Conservation (phyloP, 768 basidiomycete genomes). For the Suillus sp. region DNA sequence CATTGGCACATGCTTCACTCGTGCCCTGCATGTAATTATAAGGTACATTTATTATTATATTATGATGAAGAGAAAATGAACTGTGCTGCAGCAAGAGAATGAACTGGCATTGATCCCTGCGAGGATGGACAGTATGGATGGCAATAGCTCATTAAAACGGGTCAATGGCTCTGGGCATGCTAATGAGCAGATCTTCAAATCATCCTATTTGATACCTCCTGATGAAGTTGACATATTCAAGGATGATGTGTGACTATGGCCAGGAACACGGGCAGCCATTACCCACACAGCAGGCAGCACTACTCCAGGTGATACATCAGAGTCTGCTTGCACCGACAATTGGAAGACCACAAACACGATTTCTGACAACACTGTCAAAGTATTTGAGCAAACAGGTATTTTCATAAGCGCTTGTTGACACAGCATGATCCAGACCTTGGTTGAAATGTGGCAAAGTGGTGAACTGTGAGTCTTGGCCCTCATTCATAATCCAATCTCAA, state of each 20-base stretch:
- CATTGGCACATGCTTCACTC: constrained; percentile 35
- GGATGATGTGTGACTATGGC: constrained; percentile 13
- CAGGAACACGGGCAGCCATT: constrained; percentile 1
- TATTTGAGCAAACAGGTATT: constrained; percentile 41
- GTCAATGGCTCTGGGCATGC: constrained; percentile 23
- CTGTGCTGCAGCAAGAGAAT: constrained; percentile 13
- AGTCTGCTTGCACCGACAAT: constrained; percentile 29
- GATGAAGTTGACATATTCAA: constrained; percentile 32
- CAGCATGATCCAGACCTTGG: constrained; percentile 32
- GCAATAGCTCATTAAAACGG: constrained; percentile 37
- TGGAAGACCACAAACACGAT: constrained; percentile 37
- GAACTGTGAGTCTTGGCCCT: constrained; percentile 31
- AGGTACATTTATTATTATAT: constrained; percentile 22
- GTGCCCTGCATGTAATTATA: constrained; percentile 41
- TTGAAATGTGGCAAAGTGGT: constrained; percentile 38
- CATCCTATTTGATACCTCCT: constrained; percentile 30
- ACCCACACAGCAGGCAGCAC: neutral
- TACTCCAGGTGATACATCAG: neutral
- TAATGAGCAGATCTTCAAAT: constrained; percentile 23
- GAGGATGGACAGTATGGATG: constrained; percentile 34
- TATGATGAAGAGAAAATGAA: neutral
- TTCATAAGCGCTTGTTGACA: constrained; percentile 40
- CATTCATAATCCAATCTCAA: constrained; percentile 16
- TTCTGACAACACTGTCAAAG: constrained; percentile 35
- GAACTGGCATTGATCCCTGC: constrained; percentile 31